Evolutionary conservation across 148 eudicot species (phyloP), one percentile per base, ranked within the genome.

Genomic region (Euryodendron excelsum): DNA sequence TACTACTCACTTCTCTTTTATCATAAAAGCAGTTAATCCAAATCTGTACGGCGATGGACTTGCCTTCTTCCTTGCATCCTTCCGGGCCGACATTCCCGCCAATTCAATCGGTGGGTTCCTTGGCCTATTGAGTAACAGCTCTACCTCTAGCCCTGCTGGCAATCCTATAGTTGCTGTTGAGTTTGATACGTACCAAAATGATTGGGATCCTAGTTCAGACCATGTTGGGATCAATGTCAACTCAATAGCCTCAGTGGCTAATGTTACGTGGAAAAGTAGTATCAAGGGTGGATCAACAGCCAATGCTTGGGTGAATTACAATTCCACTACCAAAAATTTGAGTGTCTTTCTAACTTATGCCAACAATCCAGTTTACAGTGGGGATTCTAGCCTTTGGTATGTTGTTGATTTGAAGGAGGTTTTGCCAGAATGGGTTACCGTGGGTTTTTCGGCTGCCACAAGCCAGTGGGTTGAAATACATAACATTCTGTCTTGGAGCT

Each of bases 161-260:
- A 77, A 84, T 33, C 75, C 44, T 7, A 68, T 86, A 50, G 85
- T 88, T 69, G 86, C 86, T 5, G 85, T 88, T 30, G 91, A 88
- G 80, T 88, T 88, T 36, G 91, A 86, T 62, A 80, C 78, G 11
- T 84, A 27, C 63, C 0, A 25, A 15, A 84, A 88, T 73, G 0
- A 0, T 10, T 88, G 75, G 81, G 89, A 88, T 79, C 89, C 88
- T 23, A 60, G 59, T 13, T 9, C 58, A 56, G 77, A 84, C 80
- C 91, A 88, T 73, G 80, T 88, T 3, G 89, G 91, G 2, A 86
- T 88, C n/a, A 67, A 83, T 69, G 79, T 84, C 27, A 88, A 86
- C 52, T 88, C 89, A 5, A 80, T 84, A 39, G 68, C 44, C 10
- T 86, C 91, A 0, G 69, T 67, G 34, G 67, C 78, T 25, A 28